Base-by-base conservation (phyloP, 805 yeast genomes). In the Candida mattraensis region DNA sequence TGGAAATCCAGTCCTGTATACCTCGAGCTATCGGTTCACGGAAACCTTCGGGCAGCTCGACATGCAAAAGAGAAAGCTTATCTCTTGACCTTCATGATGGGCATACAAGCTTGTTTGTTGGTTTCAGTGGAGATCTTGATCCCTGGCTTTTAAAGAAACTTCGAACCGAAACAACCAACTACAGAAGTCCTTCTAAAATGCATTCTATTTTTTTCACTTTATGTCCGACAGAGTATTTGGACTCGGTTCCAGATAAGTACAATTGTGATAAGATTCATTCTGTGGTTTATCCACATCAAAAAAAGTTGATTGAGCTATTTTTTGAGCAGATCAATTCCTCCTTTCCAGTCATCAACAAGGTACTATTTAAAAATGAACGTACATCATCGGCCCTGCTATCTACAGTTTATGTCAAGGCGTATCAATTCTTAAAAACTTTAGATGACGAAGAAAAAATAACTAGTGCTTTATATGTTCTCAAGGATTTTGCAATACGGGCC, bases 121-220 rank as follows among this genome's bases (percentile, higher is more conserved):
- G 42, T 5, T 38, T 38, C 24, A 38, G 34, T 22, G 42, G 42
- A 17, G 42, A 38, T 16, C 13, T 24, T 8, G 42, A 38, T 34
- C 42, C 42, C 7, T 38, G 42, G 42, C 30, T 38, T 16, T 28
- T 38, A 20, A 14, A 34, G 5, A 25, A 24, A 11, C 11, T 18
- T 14, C 11, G 21, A 13, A 7, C 13, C 3, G 24, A 33, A n/a
- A 9, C 19, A 13, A 9, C 25, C 10, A 24, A 35, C n/a, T 35
- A 30, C 22, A 36, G 37, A 28, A 27, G 15, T 16, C 20, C 38
- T 6, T 17, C 34, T n/a, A 12, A 8, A 10, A 24, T n/a, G 4
- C 31, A 24, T 5, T 32, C 32, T 11, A 22, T 41, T 5, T 36
- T 30, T 21, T 41, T 41, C 22, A 13, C 37, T 17, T 11, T 37